Percentiles rank a stretch among this genome's conserved stretches.
These are phyloP conservation scores for Penicillium sp. DNA, from an alignment of 2,329 filamentous ascomycete species.

Conservation along the genomic window DNA sequence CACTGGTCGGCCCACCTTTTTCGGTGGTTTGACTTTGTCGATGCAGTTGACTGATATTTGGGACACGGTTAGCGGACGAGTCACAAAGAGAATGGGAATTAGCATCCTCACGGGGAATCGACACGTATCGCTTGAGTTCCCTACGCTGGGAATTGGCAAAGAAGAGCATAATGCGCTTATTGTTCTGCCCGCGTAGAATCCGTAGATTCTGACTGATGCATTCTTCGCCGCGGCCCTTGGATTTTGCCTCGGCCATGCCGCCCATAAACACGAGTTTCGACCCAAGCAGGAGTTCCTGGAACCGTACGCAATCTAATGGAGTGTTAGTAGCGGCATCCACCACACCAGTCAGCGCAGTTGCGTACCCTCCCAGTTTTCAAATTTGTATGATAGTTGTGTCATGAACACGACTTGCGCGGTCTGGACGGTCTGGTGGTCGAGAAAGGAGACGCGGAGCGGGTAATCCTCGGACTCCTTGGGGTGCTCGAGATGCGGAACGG, in stretches of 20 bases:
- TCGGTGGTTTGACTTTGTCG: constrained; percentile 37
- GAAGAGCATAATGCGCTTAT: constrained; percentile 37
- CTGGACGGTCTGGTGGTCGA: constrained; percentile 46
- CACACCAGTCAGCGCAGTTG: not conserved
- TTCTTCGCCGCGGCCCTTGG: constrained; percentile 45
- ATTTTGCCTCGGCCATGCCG: constrained; percentile 44
- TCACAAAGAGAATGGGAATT: not conserved
- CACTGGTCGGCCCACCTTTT: constrained; percentile 40
- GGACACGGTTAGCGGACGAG: too few relatives aligned
- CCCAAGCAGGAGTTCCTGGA: constrained; percentile 41
- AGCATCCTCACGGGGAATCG: constrained; percentile 39
- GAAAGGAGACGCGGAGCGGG: constrained; percentile 41
- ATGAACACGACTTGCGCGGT: constrained; percentile 38
- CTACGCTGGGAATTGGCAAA: constrained; percentile 45
- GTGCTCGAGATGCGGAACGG: constrained; percentile 45
- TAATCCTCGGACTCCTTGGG: constrained; percentile 36
- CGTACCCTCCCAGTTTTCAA: constrained; percentile 43
- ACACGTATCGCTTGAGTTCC: constrained; percentile 42
- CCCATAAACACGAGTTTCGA: constrained; percentile 42
- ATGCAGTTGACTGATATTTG: constrained; percentile 39
- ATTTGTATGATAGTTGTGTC: constrained; percentile 43
- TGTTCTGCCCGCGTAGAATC: constrained; percentile 37
- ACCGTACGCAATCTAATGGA: constrained; percentile 40
- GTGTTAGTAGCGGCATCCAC: not conserved
- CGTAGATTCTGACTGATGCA: constrained; percentile 47